Conservation (phyloP, 2,329 filamentous ascomycete species). For the Colletotrichum falcatum region DNA sequence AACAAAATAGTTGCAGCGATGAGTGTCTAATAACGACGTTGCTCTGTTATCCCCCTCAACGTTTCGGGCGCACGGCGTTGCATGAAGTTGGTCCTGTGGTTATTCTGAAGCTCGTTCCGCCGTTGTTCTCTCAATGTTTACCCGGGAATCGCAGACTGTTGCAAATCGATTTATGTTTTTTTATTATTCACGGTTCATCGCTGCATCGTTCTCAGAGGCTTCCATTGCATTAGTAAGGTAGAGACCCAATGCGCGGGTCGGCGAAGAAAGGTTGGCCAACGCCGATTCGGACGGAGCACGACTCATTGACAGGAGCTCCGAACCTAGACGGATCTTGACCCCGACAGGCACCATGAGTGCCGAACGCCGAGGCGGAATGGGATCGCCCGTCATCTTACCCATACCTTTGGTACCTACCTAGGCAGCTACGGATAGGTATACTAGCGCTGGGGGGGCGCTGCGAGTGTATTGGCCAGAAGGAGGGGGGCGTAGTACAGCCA, state of each 20-base stretch:
- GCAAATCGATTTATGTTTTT: not conserved
- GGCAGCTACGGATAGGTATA: not conserved
- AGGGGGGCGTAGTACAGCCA: constrained; percentile 1
- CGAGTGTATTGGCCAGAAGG: constrained; percentile 2
- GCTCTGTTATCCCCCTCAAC: not conserved
- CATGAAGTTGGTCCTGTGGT: not conserved
- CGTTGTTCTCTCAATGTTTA: not conserved
- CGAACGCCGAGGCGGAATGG: constrained; percentile 36
- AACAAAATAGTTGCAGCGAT: not conserved
- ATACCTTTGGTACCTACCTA: not conserved
- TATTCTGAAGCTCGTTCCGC: too few species aligned
- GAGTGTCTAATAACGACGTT: not conserved
- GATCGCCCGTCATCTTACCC: not conserved
- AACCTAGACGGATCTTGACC: not conserved
- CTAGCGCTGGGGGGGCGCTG: not conserved
- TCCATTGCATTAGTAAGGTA: not conserved
- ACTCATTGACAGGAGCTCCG: not conserved
- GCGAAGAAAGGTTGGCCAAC: not conserved
- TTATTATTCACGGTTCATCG: not conserved
- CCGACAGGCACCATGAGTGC: constrained; percentile 12
- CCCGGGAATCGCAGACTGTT: not conserved
- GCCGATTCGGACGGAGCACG: not conserved
- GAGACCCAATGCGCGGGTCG: too few species aligned
- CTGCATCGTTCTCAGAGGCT: not conserved
- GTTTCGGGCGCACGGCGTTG: not conserved